Evolutionary conservation across 2,329 filamentous ascomycete species (phyloP), one percentile per base, ranked within the genome.

Genomic region (Nemania diffusa): DNA sequence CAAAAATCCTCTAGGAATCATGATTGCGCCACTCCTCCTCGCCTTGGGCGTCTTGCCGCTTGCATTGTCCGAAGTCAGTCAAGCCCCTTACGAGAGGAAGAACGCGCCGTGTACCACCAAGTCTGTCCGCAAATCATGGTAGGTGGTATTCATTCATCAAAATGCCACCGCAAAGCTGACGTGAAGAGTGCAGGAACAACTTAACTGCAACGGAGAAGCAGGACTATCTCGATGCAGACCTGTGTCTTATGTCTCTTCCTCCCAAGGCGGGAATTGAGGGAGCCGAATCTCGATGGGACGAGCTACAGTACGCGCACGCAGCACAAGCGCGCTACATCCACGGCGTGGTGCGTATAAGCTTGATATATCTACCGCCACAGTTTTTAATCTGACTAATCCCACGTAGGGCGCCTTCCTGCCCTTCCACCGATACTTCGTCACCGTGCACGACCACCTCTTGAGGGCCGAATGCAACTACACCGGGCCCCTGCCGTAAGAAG

Each of bases 351-450:
- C 52, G 73, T 70, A 6, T 22, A 24, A 1, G 40, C 0, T 5
- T 56, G n/a, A n/a, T 15, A 44, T 15, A 1, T 22, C 22, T 51
- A 27, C 5, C 20, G 2, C 20, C 2, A 20, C 13, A n/a, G n/a
- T 6, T 26, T 13, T 46, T 2, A 20, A 29, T 29, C 6, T 3
- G 11, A 34, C 62, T 58, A 17, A 61, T 17, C 17, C n/a, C 7
- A 5, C 2, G 26, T 22, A 72, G 50, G 76, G 76, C 27, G 74
- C 74, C 57, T 80, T 81, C 65, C 71, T 80, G 20, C 76, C 78
- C 0, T 81, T 78, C 73, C 79, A 81, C 50, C 74, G 79, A 6
- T 78, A 75, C 62, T 79, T 77, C 58, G 53, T 79, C 52, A 73
- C 71, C 17, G 68, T 73, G 22, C 78, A 80, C 60, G 79, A 78